phyloP scores from a whole-genome alignment of 73 alveolate genomes.

The Paramecium sexaurelia region DNA sequence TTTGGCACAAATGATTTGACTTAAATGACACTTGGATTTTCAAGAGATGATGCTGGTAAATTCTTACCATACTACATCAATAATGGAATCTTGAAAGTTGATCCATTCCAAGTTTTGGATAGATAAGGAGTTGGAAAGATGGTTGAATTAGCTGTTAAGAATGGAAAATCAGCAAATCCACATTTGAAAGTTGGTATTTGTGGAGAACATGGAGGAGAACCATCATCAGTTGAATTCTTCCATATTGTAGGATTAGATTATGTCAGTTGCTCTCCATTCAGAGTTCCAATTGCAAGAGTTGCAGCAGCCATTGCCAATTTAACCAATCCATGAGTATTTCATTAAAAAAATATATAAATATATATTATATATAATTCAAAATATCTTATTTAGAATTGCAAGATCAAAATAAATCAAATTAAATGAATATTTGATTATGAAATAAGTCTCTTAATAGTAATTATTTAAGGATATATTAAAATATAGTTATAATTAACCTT shows the following conservation, averaged over 20 bases:
- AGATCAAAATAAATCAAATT: constrained; percentile 41
- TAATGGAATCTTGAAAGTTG: constrained; percentile 71
- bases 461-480: no score
- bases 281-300: constrained; percentile 85
- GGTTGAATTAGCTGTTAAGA: constrained; percentile 72
- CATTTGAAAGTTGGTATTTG: constrained; percentile 81
- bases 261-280: constrained; percentile 85
- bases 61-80: constrained; percentile 75
- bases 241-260: constrained; percentile 78
- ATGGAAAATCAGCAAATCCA: constrained; percentile 70
- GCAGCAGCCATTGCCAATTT: constrained; percentile 79
- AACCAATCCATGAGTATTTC: not conserved
- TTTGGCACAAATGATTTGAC: constrained; percentile 87
- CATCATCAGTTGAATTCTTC: constrained; percentile 75
- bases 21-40: constrained; percentile 80
- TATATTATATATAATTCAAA: not conserved
- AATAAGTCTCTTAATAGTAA: no score
- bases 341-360: not conserved
- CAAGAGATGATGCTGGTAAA: constrained; percentile 81
- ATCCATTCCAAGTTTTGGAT: constrained; percentile 81
- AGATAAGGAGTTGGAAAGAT: constrained; percentile 82
- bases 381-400: not conserved
- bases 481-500: no score
- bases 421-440: no score
- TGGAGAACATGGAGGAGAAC: constrained; percentile 91